Evolutionary conservation across 225 moss, liverwort and hornwort genomes (phyloP).

Genomic region (Asterella californica): DNA sequence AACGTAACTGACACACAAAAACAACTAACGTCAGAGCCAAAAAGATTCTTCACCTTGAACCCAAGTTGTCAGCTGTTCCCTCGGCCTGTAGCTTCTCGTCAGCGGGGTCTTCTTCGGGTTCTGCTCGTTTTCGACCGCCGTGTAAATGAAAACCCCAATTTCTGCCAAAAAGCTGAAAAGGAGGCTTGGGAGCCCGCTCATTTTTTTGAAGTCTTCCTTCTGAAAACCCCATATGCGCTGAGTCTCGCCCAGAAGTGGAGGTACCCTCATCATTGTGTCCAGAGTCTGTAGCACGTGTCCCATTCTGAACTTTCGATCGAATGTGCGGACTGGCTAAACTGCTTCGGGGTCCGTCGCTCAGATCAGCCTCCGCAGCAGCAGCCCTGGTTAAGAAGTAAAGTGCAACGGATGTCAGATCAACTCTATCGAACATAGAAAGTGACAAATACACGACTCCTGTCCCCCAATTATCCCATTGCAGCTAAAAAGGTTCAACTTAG

Average conservation of each 20-base stretch:
- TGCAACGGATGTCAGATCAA: background rate
- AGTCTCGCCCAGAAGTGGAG: slow-evolving; percentile 48
- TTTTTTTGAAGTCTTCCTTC: slow-evolving; percentile 39
- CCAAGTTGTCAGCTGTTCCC: slow-evolving; percentile 21
- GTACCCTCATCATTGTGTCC: slow-evolving; percentile 48
- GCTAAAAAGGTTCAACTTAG: background rate
- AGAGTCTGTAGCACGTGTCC: slow-evolving; percentile 22
- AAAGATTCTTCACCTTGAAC: slow-evolving; percentile 55
- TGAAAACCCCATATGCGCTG: slow-evolving; percentile 27
- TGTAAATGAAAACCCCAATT: slow-evolving; percentile 72
- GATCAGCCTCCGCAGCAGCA: slow-evolving; percentile 63
- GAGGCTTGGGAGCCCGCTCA: slow-evolving; percentile 41
- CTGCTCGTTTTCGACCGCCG: slow-evolving; percentile 58
- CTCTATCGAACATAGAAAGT: background rate
- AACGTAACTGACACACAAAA: no score
- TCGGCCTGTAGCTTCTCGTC: slow-evolving; percentile 34
- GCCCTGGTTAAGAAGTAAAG: slow-evolving; percentile 29
- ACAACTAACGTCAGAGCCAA: background rate
- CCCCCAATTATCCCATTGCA: background rate
- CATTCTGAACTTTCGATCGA: slow-evolving; percentile 30
- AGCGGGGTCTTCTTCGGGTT: slow-evolving; percentile 44
- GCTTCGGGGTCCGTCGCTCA: slow-evolving; percentile 48
- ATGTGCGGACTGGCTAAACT: slow-evolving; percentile 45
- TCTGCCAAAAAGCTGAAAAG: slow-evolving; percentile 72
- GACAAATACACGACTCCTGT: background rate